These are phyloP conservation scores for Phytopythium litorale DNA, from an alignment of 352 stramenopile species.

Conservation along the genomic window DNA sequence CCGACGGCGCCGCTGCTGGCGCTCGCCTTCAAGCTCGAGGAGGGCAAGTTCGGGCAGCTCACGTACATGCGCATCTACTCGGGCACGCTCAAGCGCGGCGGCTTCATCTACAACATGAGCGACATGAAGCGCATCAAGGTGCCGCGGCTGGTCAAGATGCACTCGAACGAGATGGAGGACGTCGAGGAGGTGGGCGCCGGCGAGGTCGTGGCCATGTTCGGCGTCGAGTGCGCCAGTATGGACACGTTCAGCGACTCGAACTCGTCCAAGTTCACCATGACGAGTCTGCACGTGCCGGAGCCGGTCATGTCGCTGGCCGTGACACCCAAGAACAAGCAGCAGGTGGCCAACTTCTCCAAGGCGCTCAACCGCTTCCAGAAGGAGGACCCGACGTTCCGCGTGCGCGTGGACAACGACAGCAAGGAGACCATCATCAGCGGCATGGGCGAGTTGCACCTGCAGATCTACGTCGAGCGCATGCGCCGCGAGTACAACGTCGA, in stretches of 20 bases:
- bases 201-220: slow-evolving; percentile 99
- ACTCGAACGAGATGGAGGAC: slow-evolving; percentile 99
- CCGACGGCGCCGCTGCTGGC: slow-evolving; percentile 92
- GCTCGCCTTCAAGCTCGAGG: slow-evolving; percentile 99
- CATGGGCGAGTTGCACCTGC: slow-evolving; percentile 98
- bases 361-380: slow-evolving; percentile 95
- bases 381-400: slow-evolving; percentile 98
- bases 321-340: slow-evolving; percentile 93
- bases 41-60: slow-evolving; percentile 98
- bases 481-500: slow-evolving; percentile 98
- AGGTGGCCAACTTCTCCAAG: slow-evolving; percentile 96
- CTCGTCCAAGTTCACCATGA: slow-evolving; percentile 92
- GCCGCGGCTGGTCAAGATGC: slow-evolving; percentile 98
- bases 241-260: slow-evolving; percentile 95
- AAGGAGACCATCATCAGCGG: slow-evolving; percentile 99
- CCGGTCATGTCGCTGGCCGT: slow-evolving; percentile 98
- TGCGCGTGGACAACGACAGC: slow-evolving; percentile 95
- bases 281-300: slow-evolving; percentile 97
- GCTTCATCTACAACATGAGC: slow-evolving; percentile 88
- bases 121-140: slow-evolving; percentile 95
- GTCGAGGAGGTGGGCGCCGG: slow-evolving; percentile 93
- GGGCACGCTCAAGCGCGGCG: slow-evolving; percentile 78
- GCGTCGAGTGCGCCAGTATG: slow-evolving; percentile 98
- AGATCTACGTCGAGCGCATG: slow-evolving; percentile 99
- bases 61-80: slow-evolving; percentile 97